These are phyloP conservation scores for Ceriops zippeliana DNA, from an alignment of 345 rosid species.

Conservation along the genomic window DNA sequence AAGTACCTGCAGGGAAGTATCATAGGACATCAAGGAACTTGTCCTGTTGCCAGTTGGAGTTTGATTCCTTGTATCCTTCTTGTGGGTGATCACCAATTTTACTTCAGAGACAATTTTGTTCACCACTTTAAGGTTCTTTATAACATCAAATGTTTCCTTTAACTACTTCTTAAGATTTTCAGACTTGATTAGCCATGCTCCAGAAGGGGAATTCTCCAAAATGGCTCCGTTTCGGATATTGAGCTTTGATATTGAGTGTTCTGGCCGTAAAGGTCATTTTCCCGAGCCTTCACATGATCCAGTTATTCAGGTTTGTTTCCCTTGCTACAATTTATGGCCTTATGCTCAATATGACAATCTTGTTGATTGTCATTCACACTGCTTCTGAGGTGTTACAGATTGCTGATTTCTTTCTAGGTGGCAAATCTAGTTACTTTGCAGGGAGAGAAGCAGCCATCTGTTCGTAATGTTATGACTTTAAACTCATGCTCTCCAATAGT, in stretches of 20 bases:
- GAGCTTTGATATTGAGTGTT: conserved; percentile 98
- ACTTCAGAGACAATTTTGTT: conserved; percentile 9
- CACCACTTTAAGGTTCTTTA: conserved; percentile 6
- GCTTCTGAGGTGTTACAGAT: conserved; percentile 15
- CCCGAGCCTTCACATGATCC: conserved; percentile 98
- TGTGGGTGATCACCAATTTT: conserved; percentile 3
- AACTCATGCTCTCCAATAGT: conserved; percentile 88
- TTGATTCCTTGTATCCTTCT: conserved; percentile 90
- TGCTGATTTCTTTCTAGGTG: conserved; percentile 49
- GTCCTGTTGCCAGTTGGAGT: conserved; percentile 84
- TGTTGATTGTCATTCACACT: conserved; percentile 12
- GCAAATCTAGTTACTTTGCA: conserved; percentile 92
- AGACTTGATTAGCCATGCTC: conserved; percentile 75
- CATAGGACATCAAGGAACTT: conserved; percentile 55
- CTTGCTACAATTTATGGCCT: conserved; percentile 8
- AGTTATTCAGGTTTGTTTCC: conserved; percentile 73
- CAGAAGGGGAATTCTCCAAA: conserved; percentile 92
- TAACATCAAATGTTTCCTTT: conserved; percentile 31
- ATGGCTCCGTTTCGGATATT: conserved; percentile 98
- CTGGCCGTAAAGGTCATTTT: conserved; percentile 99
- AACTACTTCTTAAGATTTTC: conserved; percentile 49
- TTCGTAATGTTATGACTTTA: conserved; percentile 94
- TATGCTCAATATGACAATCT: conserved; percentile 7
- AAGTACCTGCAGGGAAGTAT: conserved; percentile 81
- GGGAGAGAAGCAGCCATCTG: conserved; percentile 82